Conservation (phyloP, 768 basidiomycete genomes). For the Russula foetens region DNA sequence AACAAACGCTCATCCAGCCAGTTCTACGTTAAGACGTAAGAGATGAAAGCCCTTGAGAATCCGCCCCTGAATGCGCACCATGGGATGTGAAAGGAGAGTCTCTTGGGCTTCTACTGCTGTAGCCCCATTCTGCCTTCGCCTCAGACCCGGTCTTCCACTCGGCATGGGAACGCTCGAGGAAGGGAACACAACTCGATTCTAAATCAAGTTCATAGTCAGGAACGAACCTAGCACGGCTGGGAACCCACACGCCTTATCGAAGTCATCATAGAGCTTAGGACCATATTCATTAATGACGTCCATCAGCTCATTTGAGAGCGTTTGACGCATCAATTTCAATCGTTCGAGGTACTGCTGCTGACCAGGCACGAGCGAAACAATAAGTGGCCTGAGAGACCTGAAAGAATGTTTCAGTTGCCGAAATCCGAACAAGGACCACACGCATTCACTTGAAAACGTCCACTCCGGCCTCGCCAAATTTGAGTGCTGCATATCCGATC, state of each 20-base stretch:
- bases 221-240: not conserved
- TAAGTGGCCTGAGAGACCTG: constrained; percentile 85
- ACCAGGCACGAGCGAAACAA: constrained; percentile 81
- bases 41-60: not conserved
- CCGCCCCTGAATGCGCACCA: constrained; percentile 39
- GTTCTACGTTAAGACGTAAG: constrained; percentile 34
- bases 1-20: constrained; percentile 92
- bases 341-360: constrained; percentile 74
- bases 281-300: constrained; percentile 83
- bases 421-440: not conserved
- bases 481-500: constrained; percentile 87
- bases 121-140: constrained; percentile 66
- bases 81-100: constrained; percentile 79
- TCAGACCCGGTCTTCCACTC: constrained; percentile 57
- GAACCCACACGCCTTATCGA: constrained; percentile 51
- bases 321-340: constrained; percentile 61
- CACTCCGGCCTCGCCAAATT: constrained; percentile 96
- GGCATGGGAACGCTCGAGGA: constrained; percentile 78
- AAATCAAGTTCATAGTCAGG: not conserved
- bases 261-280: constrained; percentile 79
- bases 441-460: constrained; percentile 86
- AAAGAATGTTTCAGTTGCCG: constrained; percentile 9
- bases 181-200: constrained; percentile 59
- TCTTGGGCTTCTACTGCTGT: constrained; percentile 77
- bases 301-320: constrained; percentile 75